Evolutionary conservation across 2,329 filamentous ascomycete genomes (phyloP), one percentile per base, ranked within the genome.

Genomic region (Cladosporium sp.): DNA sequence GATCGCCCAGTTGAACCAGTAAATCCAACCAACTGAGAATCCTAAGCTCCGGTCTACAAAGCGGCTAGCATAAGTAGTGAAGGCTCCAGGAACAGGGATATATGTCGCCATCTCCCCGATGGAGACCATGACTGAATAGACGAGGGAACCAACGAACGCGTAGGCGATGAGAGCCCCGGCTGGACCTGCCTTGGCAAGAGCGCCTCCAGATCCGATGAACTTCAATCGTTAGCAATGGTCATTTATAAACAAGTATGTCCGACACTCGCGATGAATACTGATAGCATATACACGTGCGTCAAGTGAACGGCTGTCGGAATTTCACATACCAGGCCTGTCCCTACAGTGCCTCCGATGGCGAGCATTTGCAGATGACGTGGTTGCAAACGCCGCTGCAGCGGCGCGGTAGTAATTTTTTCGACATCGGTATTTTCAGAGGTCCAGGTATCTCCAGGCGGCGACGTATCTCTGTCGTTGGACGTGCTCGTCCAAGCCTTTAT

Each of bases 91-190:
- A 67, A 88, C 76, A 3, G 87, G 85, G 58, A 89, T 81, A 79
- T 86, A 88, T 32, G 87, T 83, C 21, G 86, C 85, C 79, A 89
- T 85, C 75, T 87, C 85, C 21, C 81, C 82, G n/a, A 81, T 76
- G 0, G 75, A 77, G 57, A 82, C 82, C 63, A 88, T 83, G 71
- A 81, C 75, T 46, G 74, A 74, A 65, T 77, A 78, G 58, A 85
- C 75, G 69, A 84, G 66, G 25, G 82, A 75, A 48, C 79, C 77
- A 58, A 84, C 76, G 61, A 84, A 76, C 8, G 73, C 69, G 70
- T 79, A 80, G 67, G 80, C 79, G 66, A 80, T 74, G 54, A 85
- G 73, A 10, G 80, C 75, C 32, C 79, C 79, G 11, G 78, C 76
- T 25, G 81, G 80, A 16, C 81, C 76, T 53, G 73, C 76, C 26